Percentiles rank a stretch among this genome's conserved stretches.
Evolutionary conservation across 257 asterid species (phyloP).

Genomic region (Apocynum venetum): DNA sequence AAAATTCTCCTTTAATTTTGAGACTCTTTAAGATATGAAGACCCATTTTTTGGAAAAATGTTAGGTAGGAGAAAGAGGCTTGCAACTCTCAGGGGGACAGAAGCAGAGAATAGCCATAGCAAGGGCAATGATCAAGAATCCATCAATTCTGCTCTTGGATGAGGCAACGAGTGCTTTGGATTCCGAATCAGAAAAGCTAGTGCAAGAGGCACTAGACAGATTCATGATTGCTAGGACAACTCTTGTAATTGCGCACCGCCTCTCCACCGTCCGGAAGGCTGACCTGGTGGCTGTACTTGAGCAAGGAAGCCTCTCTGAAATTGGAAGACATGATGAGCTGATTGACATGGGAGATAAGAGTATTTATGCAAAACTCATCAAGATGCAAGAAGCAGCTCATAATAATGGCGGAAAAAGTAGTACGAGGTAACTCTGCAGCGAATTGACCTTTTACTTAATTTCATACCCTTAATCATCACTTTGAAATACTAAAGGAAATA

Average conservation of each 20-base stretch:
- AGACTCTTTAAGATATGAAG: no score
- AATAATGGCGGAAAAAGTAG: constrained; percentile 76
- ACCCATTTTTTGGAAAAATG: constrained; percentile 2
- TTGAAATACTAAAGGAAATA: not conserved
- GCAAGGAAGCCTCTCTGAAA: constrained; percentile 48
- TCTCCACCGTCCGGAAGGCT: constrained; percentile 80
- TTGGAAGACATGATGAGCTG: constrained; percentile 88
- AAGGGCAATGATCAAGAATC: constrained; percentile 85
- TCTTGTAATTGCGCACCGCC: constrained; percentile 86
- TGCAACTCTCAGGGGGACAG: constrained; percentile 91
- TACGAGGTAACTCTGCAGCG: constrained; percentile 47
- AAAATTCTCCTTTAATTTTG: not conserved
- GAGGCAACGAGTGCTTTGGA: constrained; percentile 94
- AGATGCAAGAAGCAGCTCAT: constrained; percentile 89
- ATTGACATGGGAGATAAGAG: constrained; percentile 70
- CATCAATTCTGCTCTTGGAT: constrained; percentile 69
- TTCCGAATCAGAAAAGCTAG: constrained; percentile 84
- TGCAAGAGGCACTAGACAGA: constrained; percentile 88
- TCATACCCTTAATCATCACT: not conserved
- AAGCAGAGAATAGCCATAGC: constrained; percentile 92
- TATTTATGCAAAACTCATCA: constrained; percentile 69
- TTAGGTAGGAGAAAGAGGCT: constrained; percentile 83
- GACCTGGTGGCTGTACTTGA: constrained; percentile 78
- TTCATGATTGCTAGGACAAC: constrained; percentile 93
- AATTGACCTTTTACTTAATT: no score